Conservation (phyloP, 148 eudicot species). For the Cornus controversa region DNA sequence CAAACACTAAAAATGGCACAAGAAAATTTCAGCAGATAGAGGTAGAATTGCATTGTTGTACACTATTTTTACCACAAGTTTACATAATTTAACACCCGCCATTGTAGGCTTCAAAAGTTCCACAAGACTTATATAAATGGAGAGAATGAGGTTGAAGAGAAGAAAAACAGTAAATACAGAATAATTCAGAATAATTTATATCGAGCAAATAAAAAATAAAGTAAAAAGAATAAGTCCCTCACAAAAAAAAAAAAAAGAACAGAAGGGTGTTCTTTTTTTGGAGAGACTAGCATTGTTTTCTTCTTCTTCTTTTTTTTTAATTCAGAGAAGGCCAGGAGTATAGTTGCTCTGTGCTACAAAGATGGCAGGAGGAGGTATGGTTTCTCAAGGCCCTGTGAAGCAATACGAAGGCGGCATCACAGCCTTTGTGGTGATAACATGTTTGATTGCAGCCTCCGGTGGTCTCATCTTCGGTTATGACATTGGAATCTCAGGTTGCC, state of each 20-base stretch:
- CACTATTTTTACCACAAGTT: neutral
- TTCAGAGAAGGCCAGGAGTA: neutral
- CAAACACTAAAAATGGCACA: neutral
- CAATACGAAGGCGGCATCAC: slow-evolving; percentile 19
- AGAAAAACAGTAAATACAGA: neutral
- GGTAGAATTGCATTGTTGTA: neutral
- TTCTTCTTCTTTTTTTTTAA: no score
- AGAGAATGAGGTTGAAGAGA: neutral
- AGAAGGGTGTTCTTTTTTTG: neutral
- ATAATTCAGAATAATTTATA: neutral
- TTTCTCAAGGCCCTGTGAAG: neutral
- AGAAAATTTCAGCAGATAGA: neutral
- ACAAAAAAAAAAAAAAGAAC: neutral
- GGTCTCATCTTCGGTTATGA: slow-evolving; percentile 30
- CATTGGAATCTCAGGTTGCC: slow-evolving; percentile 24
- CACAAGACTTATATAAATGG: neutral
- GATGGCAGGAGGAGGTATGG: slow-evolving; percentile 19
- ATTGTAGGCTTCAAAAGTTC: neutral
- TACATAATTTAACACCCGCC: neutral
- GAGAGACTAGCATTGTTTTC: neutral
- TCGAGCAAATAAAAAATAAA: no score
- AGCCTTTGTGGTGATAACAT: slow-evolving; percentile 13
- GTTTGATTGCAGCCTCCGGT: slow-evolving; percentile 24
- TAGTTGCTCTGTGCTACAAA: neutral
- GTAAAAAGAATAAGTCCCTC: neutral